These are phyloP conservation scores for Colletotrichum trifolii DNA, from an alignment of 2,329 filamentous ascomycete genomes.

Conservation along the genomic window DNA sequence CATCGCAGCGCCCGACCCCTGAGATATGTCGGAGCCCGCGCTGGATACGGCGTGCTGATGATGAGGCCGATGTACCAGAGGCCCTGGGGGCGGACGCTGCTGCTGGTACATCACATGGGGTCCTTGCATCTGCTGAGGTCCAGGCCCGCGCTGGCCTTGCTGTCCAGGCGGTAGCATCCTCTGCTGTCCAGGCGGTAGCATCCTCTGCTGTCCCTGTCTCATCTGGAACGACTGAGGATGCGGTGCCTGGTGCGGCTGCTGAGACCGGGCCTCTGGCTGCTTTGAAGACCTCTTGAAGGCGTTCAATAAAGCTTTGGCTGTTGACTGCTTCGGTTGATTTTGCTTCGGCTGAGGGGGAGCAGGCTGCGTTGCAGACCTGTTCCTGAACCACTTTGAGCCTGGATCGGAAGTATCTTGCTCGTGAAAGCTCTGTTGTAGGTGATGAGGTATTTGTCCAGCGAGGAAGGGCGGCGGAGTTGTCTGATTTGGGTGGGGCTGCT, in stretches of 20 bases:
- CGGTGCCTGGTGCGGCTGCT: neutral
- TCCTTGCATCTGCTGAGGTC: constrained; percentile 3
- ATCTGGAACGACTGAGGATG: constrained; percentile 5
- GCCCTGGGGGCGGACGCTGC: constrained; percentile 1
- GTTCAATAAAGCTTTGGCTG: constrained; percentile 40
- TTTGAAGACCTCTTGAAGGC: constrained; percentile 43
- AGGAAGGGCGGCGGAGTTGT: constrained; percentile 1
- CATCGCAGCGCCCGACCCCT: neutral
- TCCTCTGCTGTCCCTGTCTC: constrained; percentile 19
- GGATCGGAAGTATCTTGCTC: constrained; percentile 8
- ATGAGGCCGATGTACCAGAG: constrained; percentile 5
- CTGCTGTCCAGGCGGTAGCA: constrained; percentile 20
- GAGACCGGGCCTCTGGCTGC: constrained; percentile 38
- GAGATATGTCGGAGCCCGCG: constrained; percentile 9
- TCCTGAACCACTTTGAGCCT: constrained; percentile 37
- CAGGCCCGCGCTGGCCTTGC: constrained; percentile 1
- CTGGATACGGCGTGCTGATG: constrained; percentile 10
- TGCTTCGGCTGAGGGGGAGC: constrained; percentile 29
- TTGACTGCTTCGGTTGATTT: constrained; percentile 38
- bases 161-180: constrained; percentile 15
- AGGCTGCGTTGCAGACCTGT: constrained; percentile 26
- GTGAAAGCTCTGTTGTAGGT: neutral
- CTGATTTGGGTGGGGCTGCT: neutral
- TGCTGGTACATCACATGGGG: constrained; percentile 25
- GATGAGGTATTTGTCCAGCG: neutral